Base-by-base conservation (phyloP, 2,329 filamentous ascomycete species). In the Escovopsis weberi region DNA sequence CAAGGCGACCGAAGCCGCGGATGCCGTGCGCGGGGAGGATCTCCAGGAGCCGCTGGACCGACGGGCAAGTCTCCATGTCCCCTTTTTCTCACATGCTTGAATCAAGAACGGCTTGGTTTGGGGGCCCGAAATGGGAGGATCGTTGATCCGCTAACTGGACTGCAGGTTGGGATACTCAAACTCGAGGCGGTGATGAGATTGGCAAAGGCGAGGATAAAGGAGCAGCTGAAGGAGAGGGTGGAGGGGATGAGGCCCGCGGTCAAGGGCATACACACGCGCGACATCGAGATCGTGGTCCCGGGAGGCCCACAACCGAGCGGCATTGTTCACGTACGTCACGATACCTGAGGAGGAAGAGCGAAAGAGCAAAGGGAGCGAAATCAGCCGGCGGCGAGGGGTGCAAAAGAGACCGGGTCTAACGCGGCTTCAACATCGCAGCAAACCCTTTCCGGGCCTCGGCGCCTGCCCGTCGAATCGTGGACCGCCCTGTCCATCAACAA, bases 401-500 rank as follows among this genome's bases (percentile, higher is more conserved):
- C 6, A 30, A 30, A 30, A 30, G 28, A 30, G 12, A 33, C 12
- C 15, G 15, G 15, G 11, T 7, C 23, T 9, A 8, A n/a, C 28
- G 12, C 34, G 8, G 26, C 33, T 9, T 19, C 11, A 3, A 30
- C 15, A 11, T 36, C 43, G 12, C 40, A 59, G 55, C 34, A 49
- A 42, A 58, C 55, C 8, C 38, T 51, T n/a, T 46, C 49, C 1
- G 55, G 56, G 1, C 41, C 40, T 2, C 51, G 50, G 19, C 40
- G 32, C 19, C 50, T 57, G 12, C 50, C 51, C 18, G 35, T 59
- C 8, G 50, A 58, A 12, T 55, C 51, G 4, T 50, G 47, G 26
- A 43, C 57, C 12, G 43, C 46, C n/a, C 12, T 48, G 2, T 32
- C 35, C 6, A 36, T 47, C 12, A 30, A 28, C 8, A 9, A 28